Conservation (phyloP, 2,329 filamentous ascomycete genomes). For the Purpureocillium takamizusanense region DNA sequence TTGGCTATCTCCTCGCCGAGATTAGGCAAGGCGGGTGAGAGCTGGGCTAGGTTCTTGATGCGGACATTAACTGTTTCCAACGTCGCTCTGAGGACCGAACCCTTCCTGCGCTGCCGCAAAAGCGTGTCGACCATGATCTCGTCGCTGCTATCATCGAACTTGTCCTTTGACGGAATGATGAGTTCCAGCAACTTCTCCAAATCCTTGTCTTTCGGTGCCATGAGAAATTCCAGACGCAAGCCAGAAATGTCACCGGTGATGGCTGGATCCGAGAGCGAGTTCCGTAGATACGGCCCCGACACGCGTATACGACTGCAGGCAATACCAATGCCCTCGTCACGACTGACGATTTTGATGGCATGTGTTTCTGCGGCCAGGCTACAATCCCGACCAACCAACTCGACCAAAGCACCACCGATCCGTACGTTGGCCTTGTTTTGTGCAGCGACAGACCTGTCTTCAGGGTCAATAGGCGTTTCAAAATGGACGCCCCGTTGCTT, state of each 20-base stretch:
- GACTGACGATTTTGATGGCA: constrained; percentile 70
- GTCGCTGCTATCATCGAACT: constrained; percentile 76
- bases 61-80: constrained; percentile 55
- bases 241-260: constrained; percentile 55
- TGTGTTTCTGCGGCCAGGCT: constrained; percentile 67
- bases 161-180: constrained; percentile 84
- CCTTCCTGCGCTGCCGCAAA: constrained; percentile 76
- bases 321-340: constrained; percentile 62
- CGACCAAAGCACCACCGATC: constrained; percentile 66
- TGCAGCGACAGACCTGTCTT: constrained; percentile 35
- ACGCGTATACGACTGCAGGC: constrained; percentile 69
- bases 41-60: constrained; percentile 53
- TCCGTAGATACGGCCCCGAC: constrained; percentile 56
- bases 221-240: constrained; percentile 64
- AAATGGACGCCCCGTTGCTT: constrained; percentile 51
- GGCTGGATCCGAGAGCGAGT: constrained; percentile 45
- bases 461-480: constrained; percentile 40
- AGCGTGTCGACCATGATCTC: constrained; percentile 94
- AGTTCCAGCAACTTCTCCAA: constrained; percentile 74
- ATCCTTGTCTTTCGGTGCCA: constrained; percentile 67
- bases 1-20: constrained; percentile 73
- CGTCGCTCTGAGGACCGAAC: constrained; percentile 66
- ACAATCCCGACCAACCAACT: constrained; percentile 70
- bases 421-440: constrained; percentile 66
- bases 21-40: constrained; percentile 54